phyloP scores from a whole-genome alignment of 129 eudicot species.

The Saussurea involucrata region DNA sequence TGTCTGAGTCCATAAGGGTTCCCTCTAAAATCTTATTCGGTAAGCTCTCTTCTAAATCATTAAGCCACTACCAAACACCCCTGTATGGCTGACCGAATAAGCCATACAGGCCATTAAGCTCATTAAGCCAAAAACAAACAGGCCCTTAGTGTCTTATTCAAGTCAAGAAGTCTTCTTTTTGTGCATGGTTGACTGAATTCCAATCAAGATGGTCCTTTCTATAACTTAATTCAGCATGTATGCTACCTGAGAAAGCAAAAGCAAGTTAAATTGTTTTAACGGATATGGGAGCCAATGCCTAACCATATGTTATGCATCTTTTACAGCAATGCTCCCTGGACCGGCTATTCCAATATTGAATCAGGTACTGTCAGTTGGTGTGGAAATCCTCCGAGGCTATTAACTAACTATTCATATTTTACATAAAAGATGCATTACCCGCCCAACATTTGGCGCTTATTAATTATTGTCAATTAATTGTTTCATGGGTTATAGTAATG shows the following conservation, averaged over 20 bases:
- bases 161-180: background rate
- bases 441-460: too few relatives aligned
- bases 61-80: too few relatives aligned
- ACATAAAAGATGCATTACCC: too few relatives aligned
- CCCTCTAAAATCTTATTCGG: too few relatives aligned
- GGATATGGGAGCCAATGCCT: background rate
- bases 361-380: conserved; percentile 56
- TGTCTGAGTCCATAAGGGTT: too few relatives aligned
- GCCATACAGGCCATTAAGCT: too few relatives aligned
- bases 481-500: background rate
- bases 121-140: too few relatives aligned
- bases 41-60: too few relatives aligned
- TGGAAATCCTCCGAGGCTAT: too few relatives aligned
- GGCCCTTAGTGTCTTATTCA: background rate
- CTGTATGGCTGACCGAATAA: too few relatives aligned
- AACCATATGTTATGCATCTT: conserved; percentile 30
- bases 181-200: conserved; percentile 20
- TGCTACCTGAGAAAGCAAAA: conserved; percentile 14
- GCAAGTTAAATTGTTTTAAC: conserved; percentile 1
- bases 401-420: too few relatives aligned
- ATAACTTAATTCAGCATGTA: conserved; percentile 11
- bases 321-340: conserved; percentile 96
- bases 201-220: conserved; percentile 8
- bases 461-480: too few relatives aligned
- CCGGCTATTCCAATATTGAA: conserved; percentile 87